These are phyloP conservation scores for Omphalea diandra DNA, from an alignment of 441 rosid genomes.

Conservation along the genomic window DNA sequence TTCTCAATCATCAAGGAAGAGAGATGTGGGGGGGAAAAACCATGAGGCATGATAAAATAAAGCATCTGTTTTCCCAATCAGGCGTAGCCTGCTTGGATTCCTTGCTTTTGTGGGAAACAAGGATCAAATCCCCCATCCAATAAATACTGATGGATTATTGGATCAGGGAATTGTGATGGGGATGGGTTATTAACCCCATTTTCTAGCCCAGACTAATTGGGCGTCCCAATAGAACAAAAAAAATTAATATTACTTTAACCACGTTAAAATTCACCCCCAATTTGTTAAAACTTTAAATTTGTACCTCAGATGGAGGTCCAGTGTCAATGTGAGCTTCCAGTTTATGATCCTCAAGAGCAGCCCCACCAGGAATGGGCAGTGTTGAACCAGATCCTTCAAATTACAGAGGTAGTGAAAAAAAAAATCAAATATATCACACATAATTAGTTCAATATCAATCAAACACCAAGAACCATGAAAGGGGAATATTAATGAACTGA, in stretches of 20 bases:
- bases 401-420: conserved; percentile 26
- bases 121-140: neutral
- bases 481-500: conserved; percentile 7
- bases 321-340: conserved; percentile 32
- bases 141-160: neutral
- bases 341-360: conserved; percentile 37
- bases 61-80: neutral
- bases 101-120: neutral
- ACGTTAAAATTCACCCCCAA: conserved; percentile 9
- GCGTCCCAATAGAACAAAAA: too few species aligned
- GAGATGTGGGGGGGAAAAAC: neutral
- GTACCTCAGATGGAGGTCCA: conserved; percentile 57
- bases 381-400: conserved; percentile 49
- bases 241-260: neutral
- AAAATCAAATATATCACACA: neutral
- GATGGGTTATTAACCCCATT: too few species aligned
- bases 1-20: conserved; percentile 1
- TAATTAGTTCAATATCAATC: neutral
- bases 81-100: neutral
- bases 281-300: conserved; percentile 8
- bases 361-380: conserved; percentile 41
- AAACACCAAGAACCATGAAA: conserved; percentile 15
- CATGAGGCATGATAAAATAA: neutral
- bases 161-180: neutral
- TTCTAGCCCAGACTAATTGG: too few species aligned